Conservation (phyloP, 805 yeast species). For the Metschnikowia kunwiensis region DNA sequence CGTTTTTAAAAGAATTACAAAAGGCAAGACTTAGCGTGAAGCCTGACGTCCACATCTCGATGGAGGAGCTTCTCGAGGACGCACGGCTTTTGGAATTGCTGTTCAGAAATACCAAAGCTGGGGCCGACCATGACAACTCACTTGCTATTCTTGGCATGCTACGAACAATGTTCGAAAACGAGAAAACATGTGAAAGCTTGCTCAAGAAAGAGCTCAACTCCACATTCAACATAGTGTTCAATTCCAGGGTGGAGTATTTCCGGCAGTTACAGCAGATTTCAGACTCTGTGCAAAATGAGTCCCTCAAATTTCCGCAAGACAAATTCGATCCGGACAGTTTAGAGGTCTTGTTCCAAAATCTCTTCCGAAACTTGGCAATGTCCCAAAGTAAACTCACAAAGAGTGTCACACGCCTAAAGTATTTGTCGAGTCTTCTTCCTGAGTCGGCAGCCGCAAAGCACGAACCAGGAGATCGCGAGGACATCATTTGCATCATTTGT, state of each 20-base stretch:
- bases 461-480: constrained; percentile 25
- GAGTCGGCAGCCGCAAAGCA: background rate
- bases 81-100: constrained; percentile 23
- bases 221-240: constrained; percentile 62
- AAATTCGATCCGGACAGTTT: constrained; percentile 8
- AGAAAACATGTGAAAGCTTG: constrained; percentile 38
- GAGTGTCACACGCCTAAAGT: constrained; percentile 34
- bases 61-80: constrained; percentile 29
- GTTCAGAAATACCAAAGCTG: constrained; percentile 20
- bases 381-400: constrained; percentile 23
- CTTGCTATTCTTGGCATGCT: constrained; percentile 21
- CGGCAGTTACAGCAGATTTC: constrained; percentile 82
- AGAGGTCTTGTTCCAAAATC: constrained; percentile 6
- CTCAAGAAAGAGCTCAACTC: constrained; percentile 49
- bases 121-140: constrained; percentile 17
- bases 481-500: constrained; percentile 72
- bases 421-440: constrained; percentile 28
- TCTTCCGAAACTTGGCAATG: constrained; percentile 7
- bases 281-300: constrained; percentile 59
- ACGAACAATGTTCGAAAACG: constrained; percentile 33
- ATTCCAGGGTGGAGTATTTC: constrained; percentile 77
- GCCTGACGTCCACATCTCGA: constrained; percentile 29
- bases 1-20: constrained; percentile 25
- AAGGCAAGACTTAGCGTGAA: constrained; percentile 23
- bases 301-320: constrained; percentile 8